phyloP scores from a whole-genome alignment of 345 rosid species.

The Arabis alpina region DNA sequence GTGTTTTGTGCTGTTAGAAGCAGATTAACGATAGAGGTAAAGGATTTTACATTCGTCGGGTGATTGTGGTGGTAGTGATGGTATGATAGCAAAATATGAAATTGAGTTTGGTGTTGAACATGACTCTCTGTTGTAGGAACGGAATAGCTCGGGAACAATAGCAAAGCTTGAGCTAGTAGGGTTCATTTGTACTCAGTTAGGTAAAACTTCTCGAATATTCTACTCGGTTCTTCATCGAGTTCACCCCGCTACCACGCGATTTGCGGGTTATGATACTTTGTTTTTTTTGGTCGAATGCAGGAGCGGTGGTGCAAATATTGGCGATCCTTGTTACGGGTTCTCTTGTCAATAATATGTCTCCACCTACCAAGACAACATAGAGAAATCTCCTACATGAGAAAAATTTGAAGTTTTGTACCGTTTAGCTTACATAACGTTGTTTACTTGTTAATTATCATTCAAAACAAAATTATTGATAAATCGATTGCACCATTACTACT shows the following conservation, averaged over 20 bases:
- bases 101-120: constrained; percentile 11
- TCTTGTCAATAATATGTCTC: constrained; percentile 73
- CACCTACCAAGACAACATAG: constrained; percentile 58
- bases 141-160: constrained; percentile 43
- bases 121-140: constrained; percentile 33
- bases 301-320: constrained; percentile 52
- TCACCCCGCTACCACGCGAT: background rate
- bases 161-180: constrained; percentile 47
- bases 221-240: background rate
- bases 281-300: constrained; percentile 35
- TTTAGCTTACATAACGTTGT: background rate
- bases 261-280: background rate
- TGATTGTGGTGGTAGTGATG: background rate
- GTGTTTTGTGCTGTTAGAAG: constrained; percentile 46
- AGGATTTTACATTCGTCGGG: background rate
- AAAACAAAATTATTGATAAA: background rate
- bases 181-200: constrained; percentile 44
- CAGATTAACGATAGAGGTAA: constrained; percentile 52
- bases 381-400: constrained; percentile 16
- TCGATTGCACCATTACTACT: too few species aligned
- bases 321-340: constrained; percentile 45
- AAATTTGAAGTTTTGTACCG: constrained; percentile 21
- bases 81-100: background rate
- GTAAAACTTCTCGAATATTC: constrained; percentile 39
- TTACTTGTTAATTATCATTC: background rate